Percentiles rank a stretch among this genome's conserved stretches.
These are phyloP conservation scores for Jamesozyma rosinii DNA, from an alignment of 805 yeast genomes.

Conservation along the genomic window DNA sequence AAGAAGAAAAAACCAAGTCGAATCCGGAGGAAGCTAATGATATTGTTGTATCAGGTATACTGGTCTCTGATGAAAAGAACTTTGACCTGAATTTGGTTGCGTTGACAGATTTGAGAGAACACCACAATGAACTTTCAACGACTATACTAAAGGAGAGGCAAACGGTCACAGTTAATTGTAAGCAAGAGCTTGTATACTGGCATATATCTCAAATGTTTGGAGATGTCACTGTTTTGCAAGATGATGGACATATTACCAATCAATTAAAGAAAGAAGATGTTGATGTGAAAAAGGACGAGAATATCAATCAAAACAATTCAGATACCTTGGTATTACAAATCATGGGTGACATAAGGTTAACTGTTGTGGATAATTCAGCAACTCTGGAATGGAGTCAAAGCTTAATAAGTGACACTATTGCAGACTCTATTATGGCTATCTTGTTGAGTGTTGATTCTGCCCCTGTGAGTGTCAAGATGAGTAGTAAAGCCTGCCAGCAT, in stretches of 20 bases:
- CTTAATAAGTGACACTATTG: slow-evolving; percentile 81
- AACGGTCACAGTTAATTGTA: slow-evolving; percentile 67
- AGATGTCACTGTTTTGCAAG: slow-evolving; percentile 52
- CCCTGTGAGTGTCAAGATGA: slow-evolving; percentile 86
- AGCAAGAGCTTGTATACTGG: slow-evolving; percentile 72
- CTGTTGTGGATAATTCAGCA: slow-evolving; percentile 40
- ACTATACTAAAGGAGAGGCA: slow-evolving; percentile 79
- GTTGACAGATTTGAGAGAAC: slow-evolving; percentile 81
- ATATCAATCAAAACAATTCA: slow-evolving; percentile 1
- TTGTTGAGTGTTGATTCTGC: slow-evolving; percentile 86
- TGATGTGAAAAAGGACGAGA: slow-evolving; percentile 9
- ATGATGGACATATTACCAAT: slow-evolving; percentile 36
- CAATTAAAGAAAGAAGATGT: slow-evolving; percentile 30
- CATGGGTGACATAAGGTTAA: slow-evolving; percentile 56
- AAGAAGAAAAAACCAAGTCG: slow-evolving; percentile 11
- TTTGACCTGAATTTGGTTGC: slow-evolving; percentile 78
- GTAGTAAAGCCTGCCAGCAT: slow-evolving; percentile 53
- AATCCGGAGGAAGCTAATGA: slow-evolving; percentile 30
- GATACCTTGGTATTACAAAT: slow-evolving; percentile 44
- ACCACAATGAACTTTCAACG: slow-evolving; percentile 68
- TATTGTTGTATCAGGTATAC: slow-evolving; percentile 60
- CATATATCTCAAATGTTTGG: slow-evolving; percentile 96
- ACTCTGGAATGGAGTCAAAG: slow-evolving; percentile 88
- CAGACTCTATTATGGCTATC: slow-evolving; percentile 88
- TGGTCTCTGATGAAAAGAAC: slow-evolving; percentile 70